Evolutionary conservation across 2,329 filamentous ascomycete genomes (phyloP).

Genomic region (Xylaria sp.): DNA sequence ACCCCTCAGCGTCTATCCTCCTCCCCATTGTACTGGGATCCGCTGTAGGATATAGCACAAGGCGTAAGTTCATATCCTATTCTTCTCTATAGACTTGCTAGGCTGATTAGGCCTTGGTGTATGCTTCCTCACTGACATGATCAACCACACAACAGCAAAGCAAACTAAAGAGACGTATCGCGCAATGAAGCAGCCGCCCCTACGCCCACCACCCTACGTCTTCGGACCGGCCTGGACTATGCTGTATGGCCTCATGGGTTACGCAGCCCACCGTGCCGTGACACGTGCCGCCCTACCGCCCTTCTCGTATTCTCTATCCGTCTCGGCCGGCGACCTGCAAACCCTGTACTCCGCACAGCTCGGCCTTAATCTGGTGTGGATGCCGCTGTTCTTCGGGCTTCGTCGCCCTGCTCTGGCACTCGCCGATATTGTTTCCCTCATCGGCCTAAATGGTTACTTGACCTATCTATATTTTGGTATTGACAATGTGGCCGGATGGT

Average conservation of each 20-base stretch:
- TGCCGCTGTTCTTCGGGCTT: slow-evolving; percentile 89
- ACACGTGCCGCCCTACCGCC: slow-evolving; percentile 68
- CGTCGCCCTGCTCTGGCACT: slow-evolving; percentile 79
- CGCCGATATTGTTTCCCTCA: slow-evolving; percentile 76
- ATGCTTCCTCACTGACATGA: slow-evolving; percentile 14
- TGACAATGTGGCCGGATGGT: slow-evolving; percentile 73
- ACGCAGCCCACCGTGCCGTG: slow-evolving; percentile 83
- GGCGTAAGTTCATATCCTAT: slow-evolving; percentile 60
- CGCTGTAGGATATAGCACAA: slow-evolving; percentile 74
- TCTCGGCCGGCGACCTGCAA: slow-evolving; percentile 66
- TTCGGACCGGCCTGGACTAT: slow-evolving; percentile 74
- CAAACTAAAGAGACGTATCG: slow-evolving; percentile 71
- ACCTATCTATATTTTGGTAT: slow-evolving; percentile 79
- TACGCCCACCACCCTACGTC: slow-evolving; percentile 67
- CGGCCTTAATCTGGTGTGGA: slow-evolving; percentile 86
- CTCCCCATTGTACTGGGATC: slow-evolving; percentile 79
- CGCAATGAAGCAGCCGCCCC: slow-evolving; percentile 73
- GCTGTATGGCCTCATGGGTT: slow-evolving; percentile 85
- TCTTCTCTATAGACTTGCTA: not conserved
- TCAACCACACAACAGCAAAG: slow-evolving; percentile 54
- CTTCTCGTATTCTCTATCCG: slow-evolving; percentile 47
- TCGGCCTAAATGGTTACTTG: slow-evolving; percentile 77
- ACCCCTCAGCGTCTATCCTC: slow-evolving; percentile 77
- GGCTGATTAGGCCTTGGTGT: slow-evolving; percentile 4
- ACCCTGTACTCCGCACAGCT: slow-evolving; percentile 89